These are phyloP conservation scores for Yarrowia sp. DNA, from an alignment of 805 yeast species.

Conservation along the genomic window DNA sequence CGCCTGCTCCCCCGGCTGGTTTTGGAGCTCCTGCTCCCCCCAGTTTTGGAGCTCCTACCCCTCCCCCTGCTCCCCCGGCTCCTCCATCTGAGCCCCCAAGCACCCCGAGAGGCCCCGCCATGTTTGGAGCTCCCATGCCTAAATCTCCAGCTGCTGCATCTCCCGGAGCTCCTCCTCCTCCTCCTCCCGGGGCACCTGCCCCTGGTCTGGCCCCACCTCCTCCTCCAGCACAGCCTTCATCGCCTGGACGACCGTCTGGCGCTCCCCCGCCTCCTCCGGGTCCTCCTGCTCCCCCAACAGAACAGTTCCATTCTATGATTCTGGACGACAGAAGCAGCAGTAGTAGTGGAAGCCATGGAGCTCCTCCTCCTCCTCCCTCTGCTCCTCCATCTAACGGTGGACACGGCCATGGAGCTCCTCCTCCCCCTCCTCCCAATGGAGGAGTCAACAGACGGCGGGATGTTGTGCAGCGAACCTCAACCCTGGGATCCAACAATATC, in stretches of 20 bases:
- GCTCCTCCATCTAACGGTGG: slow-evolving; percentile 37
- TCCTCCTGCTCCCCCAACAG: slow-evolving; percentile 36
- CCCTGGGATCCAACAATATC: slow-evolving; percentile 40
- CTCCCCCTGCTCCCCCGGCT: slow-evolving; percentile 28
- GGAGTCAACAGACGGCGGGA: slow-evolving; percentile 15
- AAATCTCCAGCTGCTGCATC: slow-evolving; percentile 27
- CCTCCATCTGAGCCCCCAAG: slow-evolving; percentile 30
- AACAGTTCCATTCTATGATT: slow-evolving; percentile 6
- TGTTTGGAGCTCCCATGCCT: slow-evolving; percentile 26
- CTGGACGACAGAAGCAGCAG: slow-evolving; percentile 2
- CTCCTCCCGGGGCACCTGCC: slow-evolving; percentile 24
- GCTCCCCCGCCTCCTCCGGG: slow-evolving; percentile 34
- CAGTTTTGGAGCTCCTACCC: slow-evolving; percentile 20
- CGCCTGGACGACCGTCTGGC: slow-evolving; percentile 27
- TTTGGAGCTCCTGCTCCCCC: slow-evolving; percentile 26
- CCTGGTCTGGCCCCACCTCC: slow-evolving; percentile 31
- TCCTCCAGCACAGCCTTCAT: slow-evolving; percentile 35
- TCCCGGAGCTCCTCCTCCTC: slow-evolving; percentile 29
- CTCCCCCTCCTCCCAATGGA: slow-evolving; percentile 8
- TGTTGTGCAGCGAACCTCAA: slow-evolving; percentile 5
- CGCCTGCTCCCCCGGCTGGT: slow-evolving; percentile 27
- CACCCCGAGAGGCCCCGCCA: slow-evolving; percentile 4
- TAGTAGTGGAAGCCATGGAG: neutral
- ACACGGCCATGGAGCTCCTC: slow-evolving; percentile 30
- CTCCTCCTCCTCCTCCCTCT: slow-evolving; percentile 29